Percentiles rank a stretch among this genome's conserved stretches.
Conservation (phyloP, 192 early-diverging fungal genomes). For the Mortierella antarctica region DNA sequence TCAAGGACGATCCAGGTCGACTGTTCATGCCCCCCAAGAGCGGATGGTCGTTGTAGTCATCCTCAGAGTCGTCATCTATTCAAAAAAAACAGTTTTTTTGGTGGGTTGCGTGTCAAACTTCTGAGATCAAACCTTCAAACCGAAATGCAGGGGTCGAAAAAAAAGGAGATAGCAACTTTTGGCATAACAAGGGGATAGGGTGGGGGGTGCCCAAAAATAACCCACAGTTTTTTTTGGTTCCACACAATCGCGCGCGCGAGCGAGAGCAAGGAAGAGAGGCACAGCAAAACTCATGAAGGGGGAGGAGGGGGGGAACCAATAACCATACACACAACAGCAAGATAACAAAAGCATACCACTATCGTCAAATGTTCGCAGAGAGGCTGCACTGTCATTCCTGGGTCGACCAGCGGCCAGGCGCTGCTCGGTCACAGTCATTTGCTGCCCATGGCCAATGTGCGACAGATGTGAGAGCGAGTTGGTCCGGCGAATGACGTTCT, state of each 20-base stretch:
- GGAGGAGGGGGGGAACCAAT: neutral
- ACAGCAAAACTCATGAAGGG: neutral
- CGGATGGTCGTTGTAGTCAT: slow-evolving; percentile 41
- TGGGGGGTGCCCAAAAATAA: too few species aligned
- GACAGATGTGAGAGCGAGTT: slow-evolving; percentile 48
- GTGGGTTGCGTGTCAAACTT: neutral
- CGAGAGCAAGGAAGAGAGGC: too few species aligned
- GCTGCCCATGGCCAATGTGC: slow-evolving; percentile 15
- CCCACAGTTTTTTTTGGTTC: too few species aligned
- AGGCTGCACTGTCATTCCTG: slow-evolving; percentile 40
- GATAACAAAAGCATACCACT: slow-evolving; percentile 34
- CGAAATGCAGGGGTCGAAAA: neutral
- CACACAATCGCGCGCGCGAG: too few species aligned
- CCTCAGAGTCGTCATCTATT: slow-evolving; percentile 42
- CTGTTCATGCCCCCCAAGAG: slow-evolving; percentile 23
- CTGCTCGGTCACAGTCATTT: slow-evolving; percentile 20
- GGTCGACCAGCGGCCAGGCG: slow-evolving; percentile 48
- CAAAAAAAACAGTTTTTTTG: neutral
- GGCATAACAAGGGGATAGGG: neutral
- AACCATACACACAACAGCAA: slow-evolving; percentile 1
- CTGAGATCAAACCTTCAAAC: too few species aligned
- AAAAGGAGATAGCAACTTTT: neutral
- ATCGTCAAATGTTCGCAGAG: slow-evolving; percentile 31
- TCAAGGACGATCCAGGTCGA: slow-evolving; percentile 46
- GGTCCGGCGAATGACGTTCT: slow-evolving; percentile 31